Evolutionary conservation across 768 basidiomycete species (phyloP), one percentile per base, ranked within the genome.

Genomic region (Amanita rimosa): DNA sequence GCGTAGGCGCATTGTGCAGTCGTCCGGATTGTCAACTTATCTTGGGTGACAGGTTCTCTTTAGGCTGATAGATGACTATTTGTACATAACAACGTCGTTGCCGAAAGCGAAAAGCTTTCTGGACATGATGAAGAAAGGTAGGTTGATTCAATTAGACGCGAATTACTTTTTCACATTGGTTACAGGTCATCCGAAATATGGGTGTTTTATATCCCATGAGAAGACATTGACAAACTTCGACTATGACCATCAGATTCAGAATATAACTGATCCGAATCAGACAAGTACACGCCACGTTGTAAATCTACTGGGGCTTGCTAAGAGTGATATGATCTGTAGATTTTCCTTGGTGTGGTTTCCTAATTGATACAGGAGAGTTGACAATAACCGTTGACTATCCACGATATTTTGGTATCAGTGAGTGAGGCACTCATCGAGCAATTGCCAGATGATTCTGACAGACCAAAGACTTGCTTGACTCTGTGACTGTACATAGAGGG

Each of bases 341-440:
- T 36, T 98, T 99, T 61, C 85, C 91, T 1, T 99, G 93, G 86
- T 99, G 96, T 66, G 96, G 94, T 2, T 75, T 83, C 53, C 59
- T 81, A 46, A 85, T 99, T 56, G 66, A 92, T 57, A 86, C 81
- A 70, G 64, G 60, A 17, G 76, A 82, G 54, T 70, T 99, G 29
- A 87, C 90, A 8, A 71, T 98, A 21, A 74, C 81, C 8, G 79
- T 75, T 1, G 93, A 97, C 60, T 89, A 90, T 58, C 67, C 74
- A 2, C 76, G 91, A 53, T 87, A 81, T 58, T 64, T 71, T 46
- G 69, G 69, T 21, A 74, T 66, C 5, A 76, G 90, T 86, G 57
- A 52, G 76, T 63, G 19, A 21, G 19, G 41, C 37, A 14, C 21
- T 10, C 27, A n/a, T 26, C 26, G 33, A 4, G 14, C 35, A 11